phyloP scores from a whole-genome alignment of 2,329 filamentous ascomycete species.

The Ceratocystiopsis sp. region DNA sequence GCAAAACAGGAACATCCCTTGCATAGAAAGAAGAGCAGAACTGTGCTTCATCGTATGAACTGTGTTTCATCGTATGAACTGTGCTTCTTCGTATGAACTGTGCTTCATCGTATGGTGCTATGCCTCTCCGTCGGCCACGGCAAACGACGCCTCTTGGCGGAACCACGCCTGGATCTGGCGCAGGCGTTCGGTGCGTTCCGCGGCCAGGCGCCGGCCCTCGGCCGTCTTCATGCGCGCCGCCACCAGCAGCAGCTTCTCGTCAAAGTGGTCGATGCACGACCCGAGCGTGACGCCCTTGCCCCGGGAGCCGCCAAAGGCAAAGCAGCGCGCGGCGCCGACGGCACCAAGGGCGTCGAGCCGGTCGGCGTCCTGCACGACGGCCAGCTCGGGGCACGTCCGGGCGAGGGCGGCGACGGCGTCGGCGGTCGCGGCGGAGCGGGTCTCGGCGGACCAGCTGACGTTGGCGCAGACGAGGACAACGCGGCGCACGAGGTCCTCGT shows the following conservation, averaged over 20 bases:
- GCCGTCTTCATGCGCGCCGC: conserved; percentile 48
- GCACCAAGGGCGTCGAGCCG: conserved; percentile 81
- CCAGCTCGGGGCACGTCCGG: conserved; percentile 52
- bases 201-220: conserved; percentile 34
- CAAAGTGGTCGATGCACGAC: conserved; percentile 56
- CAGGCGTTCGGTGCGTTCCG: conserved; percentile 34
- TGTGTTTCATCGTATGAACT: too few relatives aligned
- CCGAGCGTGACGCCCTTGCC: conserved; percentile 31
- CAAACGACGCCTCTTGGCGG: conserved; percentile 27
- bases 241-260: conserved; percentile 54
- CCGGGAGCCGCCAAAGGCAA: conserved; percentile 48
- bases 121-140: background rate
- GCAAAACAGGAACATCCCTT: too few relatives aligned
- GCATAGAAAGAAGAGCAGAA: too few relatives aligned
- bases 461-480: conserved; percentile 38
- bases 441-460: conserved; percentile 65
- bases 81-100: too few relatives aligned
- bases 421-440: conserved; percentile 49
- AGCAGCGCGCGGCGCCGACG: conserved; percentile 63
- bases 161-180: conserved; percentile 39
- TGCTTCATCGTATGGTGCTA: too few relatives aligned
- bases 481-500: conserved; percentile 18
- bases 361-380: conserved; percentile 82
- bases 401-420: conserved; percentile 43
- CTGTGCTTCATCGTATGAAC: too few relatives aligned